Conservation (phyloP, 768 basidiomycete genomes). For the Mycena polygramma region DNA sequence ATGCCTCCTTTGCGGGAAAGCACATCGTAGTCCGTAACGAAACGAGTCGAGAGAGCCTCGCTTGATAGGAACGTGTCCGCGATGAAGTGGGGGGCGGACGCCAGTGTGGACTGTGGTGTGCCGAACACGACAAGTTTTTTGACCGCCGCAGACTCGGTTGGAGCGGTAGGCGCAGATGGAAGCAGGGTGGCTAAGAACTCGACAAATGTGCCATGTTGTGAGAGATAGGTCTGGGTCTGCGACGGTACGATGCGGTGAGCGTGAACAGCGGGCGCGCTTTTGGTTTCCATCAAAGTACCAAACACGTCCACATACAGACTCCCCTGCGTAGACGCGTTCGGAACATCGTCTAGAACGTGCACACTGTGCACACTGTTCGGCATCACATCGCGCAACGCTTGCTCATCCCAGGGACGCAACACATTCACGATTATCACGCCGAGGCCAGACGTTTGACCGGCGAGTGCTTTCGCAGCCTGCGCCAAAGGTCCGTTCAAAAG, state of each 20-base stretch:
- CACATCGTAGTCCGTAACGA: slow-evolving; percentile 78
- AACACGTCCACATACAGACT: slow-evolving; percentile 81
- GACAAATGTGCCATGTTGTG: slow-evolving; percentile 57
- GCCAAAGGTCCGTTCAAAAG: slow-evolving; percentile 83
- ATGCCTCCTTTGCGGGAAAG: slow-evolving; percentile 83
- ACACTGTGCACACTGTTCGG: slow-evolving; percentile 71
- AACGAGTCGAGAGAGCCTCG: slow-evolving; percentile 67
- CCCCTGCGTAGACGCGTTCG: slow-evolving; percentile 71
- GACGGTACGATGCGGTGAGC: slow-evolving; percentile 71
- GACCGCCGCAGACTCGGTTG: slow-evolving; percentile 62
- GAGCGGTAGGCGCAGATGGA: slow-evolving; percentile 49
- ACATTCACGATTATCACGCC: slow-evolving; percentile 82
- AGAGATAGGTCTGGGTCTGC: slow-evolving; percentile 66
- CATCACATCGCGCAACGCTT: slow-evolving; percentile 68
- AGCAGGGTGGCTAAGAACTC: slow-evolving; percentile 54
- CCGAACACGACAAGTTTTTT: slow-evolving; percentile 79
- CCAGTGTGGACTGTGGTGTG: slow-evolving; percentile 66
- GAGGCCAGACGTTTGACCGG: slow-evolving; percentile 59
- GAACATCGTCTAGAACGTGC: slow-evolving; percentile 86
- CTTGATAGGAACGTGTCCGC: slow-evolving; percentile 70
- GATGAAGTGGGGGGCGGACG: slow-evolving; percentile 68
- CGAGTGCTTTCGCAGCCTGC: slow-evolving; percentile 68
- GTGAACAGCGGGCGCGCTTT: slow-evolving; percentile 57
- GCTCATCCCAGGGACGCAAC: slow-evolving; percentile 86
- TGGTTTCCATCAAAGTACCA: slow-evolving; percentile 61